Conservation (phyloP, 805 yeast genomes). For the Kregervanrija pseudodelftensis region DNA sequence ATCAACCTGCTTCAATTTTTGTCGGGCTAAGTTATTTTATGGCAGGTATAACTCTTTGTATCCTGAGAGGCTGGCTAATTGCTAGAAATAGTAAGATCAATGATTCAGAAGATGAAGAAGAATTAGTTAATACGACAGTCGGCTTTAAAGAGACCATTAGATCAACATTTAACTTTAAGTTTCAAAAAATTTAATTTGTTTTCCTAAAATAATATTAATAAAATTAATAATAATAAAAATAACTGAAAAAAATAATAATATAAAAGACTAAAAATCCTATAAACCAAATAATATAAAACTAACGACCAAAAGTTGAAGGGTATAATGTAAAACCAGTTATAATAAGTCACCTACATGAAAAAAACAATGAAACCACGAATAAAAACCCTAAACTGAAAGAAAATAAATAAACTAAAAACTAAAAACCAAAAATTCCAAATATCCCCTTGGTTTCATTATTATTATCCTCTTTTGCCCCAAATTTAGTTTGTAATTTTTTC, state of each 20-base stretch:
- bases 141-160: conserved; percentile 3
- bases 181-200: conserved; percentile 9
- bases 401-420: too few species aligned
- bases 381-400: too few species aligned
- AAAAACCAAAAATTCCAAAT: too few species aligned
- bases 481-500: too few species aligned
- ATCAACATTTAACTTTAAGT: conserved; percentile 5
- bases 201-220: background rate
- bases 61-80: conserved; percentile 49
- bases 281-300: too few species aligned
- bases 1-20: conserved; percentile 47
- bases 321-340: too few species aligned
- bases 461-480: too few species aligned
- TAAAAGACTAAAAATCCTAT: background rate
- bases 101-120: conserved; percentile 17
- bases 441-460: too few species aligned
- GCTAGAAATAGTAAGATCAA: conserved; percentile 35
- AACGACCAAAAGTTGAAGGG: too few species aligned
- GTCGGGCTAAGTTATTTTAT: conserved; percentile 49
- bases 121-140: conserved; percentile 11
- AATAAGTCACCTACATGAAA: too few species aligned
- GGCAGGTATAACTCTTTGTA: conserved; percentile 34
- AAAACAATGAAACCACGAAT: too few species aligned
- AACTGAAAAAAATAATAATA: background rate
- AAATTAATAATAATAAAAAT: background rate